Evolutionary conservation across 176 grass and related monocot species (phyloP).

Genomic region (Pontederia crassipes): DNA sequence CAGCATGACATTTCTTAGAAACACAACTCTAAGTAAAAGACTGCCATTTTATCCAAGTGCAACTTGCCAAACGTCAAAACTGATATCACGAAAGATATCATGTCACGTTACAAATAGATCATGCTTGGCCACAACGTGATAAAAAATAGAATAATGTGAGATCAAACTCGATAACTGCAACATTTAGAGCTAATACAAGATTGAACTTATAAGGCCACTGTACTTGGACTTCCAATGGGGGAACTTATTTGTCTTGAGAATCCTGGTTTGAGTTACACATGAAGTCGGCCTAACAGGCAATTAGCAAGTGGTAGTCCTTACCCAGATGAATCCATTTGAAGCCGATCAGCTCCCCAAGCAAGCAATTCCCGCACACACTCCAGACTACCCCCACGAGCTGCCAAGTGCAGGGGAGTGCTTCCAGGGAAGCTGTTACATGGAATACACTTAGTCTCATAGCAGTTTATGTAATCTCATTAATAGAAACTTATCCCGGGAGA

Average conservation of each 20-base stretch:
- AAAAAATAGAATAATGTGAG: no score
- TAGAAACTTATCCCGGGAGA: neutral
- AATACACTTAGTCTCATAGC: neutral
- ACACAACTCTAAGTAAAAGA: neutral
- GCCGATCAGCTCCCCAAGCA: constrained; percentile 93
- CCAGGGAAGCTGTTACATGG: constrained; percentile 61
- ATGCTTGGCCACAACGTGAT: no score
- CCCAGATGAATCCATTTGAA: constrained; percentile 93
- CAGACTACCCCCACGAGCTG: constrained; percentile 81
- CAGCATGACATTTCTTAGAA: neutral
- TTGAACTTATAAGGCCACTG: no score
- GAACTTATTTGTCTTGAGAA: no score
- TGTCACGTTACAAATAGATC: no score
- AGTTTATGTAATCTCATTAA: neutral
- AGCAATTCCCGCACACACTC: constrained; percentile 95
- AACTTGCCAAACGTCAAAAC: no score
- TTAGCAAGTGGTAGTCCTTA: constrained; percentile 9
- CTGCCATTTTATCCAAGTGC: no score
- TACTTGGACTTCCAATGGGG: no score
- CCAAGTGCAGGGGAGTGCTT: constrained; percentile 86
- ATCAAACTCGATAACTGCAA: no score
- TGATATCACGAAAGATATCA: no score
- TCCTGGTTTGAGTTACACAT: no score
- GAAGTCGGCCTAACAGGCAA: neutral
- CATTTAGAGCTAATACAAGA: no score